Conservation (phyloP, 352 stramenopile genomes). For the Phytophthora lateralis region DNA sequence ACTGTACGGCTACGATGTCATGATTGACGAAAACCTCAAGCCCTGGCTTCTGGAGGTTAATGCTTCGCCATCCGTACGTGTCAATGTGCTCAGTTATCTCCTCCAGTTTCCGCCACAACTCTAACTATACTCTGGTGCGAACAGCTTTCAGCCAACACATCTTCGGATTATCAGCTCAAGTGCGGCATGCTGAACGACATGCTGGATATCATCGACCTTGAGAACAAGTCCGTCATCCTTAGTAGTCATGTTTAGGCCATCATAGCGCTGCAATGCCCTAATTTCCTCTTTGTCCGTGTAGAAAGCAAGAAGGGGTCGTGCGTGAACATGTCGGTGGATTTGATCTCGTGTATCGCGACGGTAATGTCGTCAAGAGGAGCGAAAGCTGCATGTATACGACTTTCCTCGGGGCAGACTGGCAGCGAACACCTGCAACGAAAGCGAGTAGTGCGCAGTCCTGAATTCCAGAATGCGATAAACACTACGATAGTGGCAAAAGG, state of each 20-base stretch:
- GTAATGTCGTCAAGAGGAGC: slow-evolving; percentile 54
- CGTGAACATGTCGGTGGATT: slow-evolving; percentile 72
- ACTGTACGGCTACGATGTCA: slow-evolving; percentile 94
- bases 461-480: neutral
- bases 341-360: slow-evolving; percentile 81
- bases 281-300: slow-evolving; percentile 24
- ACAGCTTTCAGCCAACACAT: slow-evolving; percentile 91
- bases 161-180: slow-evolving; percentile 93
- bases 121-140: neutral
- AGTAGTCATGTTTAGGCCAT: neutral
- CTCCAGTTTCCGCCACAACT: neutral
- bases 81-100: neutral
- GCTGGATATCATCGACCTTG: slow-evolving; percentile 94
- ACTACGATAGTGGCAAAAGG: neutral
- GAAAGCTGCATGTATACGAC: slow-evolving; percentile 81
- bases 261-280: neutral
- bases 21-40: slow-evolving; percentile 93
- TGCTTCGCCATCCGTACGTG: slow-evolving; percentile 85
- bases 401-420: slow-evolving; percentile 67
- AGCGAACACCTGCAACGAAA: slow-evolving; percentile 38
- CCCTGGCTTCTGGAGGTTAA: slow-evolving; percentile 95
- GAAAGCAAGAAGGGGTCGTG: slow-evolving; percentile 32
- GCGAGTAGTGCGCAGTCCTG: slow-evolving; percentile 4
- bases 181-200: slow-evolving; percentile 94
- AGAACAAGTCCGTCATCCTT: slow-evolving; percentile 62